phyloP scores from a whole-genome alignment of 495 filamentous ascomycete genomes.

The Trichoderma erinaceum region DNA sequence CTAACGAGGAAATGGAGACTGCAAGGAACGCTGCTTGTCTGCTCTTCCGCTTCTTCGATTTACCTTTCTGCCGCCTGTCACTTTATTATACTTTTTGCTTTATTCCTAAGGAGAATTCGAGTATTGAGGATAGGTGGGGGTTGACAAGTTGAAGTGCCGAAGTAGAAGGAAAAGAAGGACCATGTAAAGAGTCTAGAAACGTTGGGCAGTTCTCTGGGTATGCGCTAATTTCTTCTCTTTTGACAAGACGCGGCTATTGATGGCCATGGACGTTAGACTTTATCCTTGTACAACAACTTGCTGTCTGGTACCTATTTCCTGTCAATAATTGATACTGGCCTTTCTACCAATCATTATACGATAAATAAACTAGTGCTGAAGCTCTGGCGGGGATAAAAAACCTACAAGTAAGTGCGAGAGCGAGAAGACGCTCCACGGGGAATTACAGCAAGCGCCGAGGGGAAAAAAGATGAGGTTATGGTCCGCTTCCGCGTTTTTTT shows the following conservation, averaged over 20 bases:
- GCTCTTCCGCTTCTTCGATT: neutral
- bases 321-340: too few species aligned
- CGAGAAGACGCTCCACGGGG: neutral
- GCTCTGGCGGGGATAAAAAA: neutral
- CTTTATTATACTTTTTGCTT: neutral
- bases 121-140: neutral
- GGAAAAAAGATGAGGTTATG: neutral
- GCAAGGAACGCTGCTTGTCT: neutral
- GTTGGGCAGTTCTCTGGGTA: neutral
- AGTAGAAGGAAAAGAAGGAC: neutral
- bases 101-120: neutral
- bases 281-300: too few species aligned
- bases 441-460: neutral
- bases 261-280: neutral
- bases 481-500: neutral
- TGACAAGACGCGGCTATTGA: neutral
- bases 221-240: neutral
- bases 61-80: neutral
- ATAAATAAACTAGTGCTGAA: neutral
- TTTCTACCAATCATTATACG: neutral
- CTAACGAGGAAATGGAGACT: neutral
- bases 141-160: neutral
- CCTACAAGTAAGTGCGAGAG: neutral
- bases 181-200: neutral
- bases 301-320: too few species aligned